phyloP scores from a whole-genome alignment of 108 stramenopile genomes.

The Ochromonas danica region DNA sequence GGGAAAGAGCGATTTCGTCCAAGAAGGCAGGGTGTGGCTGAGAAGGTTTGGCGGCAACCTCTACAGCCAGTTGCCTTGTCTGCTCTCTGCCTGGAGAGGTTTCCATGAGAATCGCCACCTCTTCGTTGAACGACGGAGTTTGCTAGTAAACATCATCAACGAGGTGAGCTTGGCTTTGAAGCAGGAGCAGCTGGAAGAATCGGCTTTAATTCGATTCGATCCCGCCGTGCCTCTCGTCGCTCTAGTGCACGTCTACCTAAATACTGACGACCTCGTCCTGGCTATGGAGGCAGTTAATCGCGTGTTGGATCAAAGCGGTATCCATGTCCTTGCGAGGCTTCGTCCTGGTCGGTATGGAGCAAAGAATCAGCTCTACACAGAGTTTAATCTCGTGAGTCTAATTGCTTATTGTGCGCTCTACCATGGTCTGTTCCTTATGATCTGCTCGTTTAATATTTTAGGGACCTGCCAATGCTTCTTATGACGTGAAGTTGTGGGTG shows the following conservation, averaged over 20 bases:
- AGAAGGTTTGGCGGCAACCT: conserved; percentile 77
- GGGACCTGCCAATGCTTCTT: neutral
- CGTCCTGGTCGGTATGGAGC: neutral
- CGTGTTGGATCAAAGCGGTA: neutral
- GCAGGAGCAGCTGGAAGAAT: neutral
- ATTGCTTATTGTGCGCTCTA: neutral
- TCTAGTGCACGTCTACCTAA: conserved; percentile 65
- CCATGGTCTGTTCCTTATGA: neutral
- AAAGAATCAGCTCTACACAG: neutral
- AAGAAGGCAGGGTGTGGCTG: conserved; percentile 67
- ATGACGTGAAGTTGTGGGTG: neutral
- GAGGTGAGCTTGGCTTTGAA: neutral
- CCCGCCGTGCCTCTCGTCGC: conserved; percentile 61
- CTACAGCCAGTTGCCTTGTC: conserved; percentile 67
- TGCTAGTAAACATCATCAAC: neutral
- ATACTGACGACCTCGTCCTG: neutral
- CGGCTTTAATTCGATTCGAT: conserved; percentile 59
- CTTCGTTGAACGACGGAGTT: neutral
- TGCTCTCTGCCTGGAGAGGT: conserved; percentile 60
- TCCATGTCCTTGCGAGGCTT: neutral
- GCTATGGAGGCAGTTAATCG: neutral
- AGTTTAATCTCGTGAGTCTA: neutral
- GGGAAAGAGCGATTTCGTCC: conserved; percentile 61
- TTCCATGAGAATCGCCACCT: conserved; percentile 53
- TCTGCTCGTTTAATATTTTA: neutral